phyloP scores from a whole-genome alignment of 371 early-diverging fungal genomes.

The Rhizopus delemar region DNA sequence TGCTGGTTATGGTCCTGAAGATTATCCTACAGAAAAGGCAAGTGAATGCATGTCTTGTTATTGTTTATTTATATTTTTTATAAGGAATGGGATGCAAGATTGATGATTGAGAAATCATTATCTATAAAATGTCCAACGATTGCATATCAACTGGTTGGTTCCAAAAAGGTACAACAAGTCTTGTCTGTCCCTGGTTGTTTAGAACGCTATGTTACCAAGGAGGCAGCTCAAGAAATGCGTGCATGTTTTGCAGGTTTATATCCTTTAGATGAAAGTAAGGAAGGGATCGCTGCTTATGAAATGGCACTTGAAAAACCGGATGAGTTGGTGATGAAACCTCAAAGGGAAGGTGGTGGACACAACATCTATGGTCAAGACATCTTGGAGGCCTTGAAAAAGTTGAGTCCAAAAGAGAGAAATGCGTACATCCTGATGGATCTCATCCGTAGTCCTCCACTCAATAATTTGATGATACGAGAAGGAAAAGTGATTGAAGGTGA shows the following conservation, averaged over 20 bases:
- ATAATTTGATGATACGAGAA: slow-evolving; percentile 79
- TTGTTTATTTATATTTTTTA: neutral
- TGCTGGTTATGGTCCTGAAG: slow-evolving; percentile 90
- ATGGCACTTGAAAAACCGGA: slow-evolving; percentile 67
- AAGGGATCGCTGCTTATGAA: slow-evolving; percentile 70
- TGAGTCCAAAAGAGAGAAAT: slow-evolving; percentile 65
- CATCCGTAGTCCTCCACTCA: slow-evolving; percentile 79
- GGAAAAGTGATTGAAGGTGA: slow-evolving; percentile 74
- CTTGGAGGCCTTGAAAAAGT: slow-evolving; percentile 45
- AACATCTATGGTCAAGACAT: slow-evolving; percentile 94
- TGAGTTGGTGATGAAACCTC: slow-evolving; percentile 91
- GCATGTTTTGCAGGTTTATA: slow-evolving; percentile 87
- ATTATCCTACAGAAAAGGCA: slow-evolving; percentile 75
- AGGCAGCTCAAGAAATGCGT: slow-evolving; percentile 61
- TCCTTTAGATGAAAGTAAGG: slow-evolving; percentile 74
- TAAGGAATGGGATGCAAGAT: slow-evolving; percentile 87
- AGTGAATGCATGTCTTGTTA: neutral
- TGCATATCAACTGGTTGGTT: slow-evolving; percentile 92
- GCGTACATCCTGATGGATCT: slow-evolving; percentile 91
- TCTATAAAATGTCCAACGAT: slow-evolving; percentile 90
- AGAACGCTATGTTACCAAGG: slow-evolving; percentile 70
- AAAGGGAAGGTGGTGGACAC: slow-evolving; percentile 97
- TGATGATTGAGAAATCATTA: slow-evolving; percentile 74
- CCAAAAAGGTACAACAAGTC: slow-evolving; percentile 96
- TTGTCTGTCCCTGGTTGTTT: slow-evolving; percentile 79